These are phyloP conservation scores for Tulasnella sp. DNA, from an alignment of 768 basidiomycete species.

Conservation along the genomic window DNA sequence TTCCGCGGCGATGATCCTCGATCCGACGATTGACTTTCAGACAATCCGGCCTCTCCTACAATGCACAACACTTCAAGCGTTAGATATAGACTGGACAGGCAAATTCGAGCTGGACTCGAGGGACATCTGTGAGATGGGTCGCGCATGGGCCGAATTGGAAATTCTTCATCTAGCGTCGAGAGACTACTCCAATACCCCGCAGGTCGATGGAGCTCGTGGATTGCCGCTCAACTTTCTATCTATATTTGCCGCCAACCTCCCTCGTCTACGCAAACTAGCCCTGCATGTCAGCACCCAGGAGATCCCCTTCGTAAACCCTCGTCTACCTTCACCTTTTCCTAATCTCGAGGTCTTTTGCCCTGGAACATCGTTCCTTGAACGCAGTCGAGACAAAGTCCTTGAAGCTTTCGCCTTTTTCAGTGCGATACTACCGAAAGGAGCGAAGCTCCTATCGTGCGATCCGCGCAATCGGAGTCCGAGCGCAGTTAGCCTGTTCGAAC, in stretches of 20 bases:
- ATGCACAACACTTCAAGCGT: neutral
- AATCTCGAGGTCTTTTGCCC: neutral
- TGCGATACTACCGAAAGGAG: neutral
- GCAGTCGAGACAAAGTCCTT: neutral
- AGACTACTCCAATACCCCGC: neutral
- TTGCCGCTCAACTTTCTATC: neutral
- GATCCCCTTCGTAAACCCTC: neutral
- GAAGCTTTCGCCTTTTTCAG: neutral
- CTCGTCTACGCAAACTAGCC: neutral
- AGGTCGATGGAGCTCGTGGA: neutral
- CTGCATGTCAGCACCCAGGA: neutral
- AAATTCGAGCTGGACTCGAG: neutral
- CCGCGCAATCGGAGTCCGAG: neutral
- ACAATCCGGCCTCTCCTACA: neutral
- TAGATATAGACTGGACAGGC: neutral
- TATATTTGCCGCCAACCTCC: neutral
- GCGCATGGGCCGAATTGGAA: neutral
- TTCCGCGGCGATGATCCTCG: neutral
- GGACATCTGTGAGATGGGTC: neutral
- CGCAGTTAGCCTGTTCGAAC: neutral
- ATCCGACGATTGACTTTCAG: neutral
- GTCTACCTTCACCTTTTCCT: neutral
- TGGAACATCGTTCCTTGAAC: neutral
- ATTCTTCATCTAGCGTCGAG: neutral
- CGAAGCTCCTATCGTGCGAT: neutral